A percentile compares a stretch with the other conserved stretches of the same genome.
Conservation (phyloP, 164 flowering plant species). For the Dillenia suffruticosa region DNA sequence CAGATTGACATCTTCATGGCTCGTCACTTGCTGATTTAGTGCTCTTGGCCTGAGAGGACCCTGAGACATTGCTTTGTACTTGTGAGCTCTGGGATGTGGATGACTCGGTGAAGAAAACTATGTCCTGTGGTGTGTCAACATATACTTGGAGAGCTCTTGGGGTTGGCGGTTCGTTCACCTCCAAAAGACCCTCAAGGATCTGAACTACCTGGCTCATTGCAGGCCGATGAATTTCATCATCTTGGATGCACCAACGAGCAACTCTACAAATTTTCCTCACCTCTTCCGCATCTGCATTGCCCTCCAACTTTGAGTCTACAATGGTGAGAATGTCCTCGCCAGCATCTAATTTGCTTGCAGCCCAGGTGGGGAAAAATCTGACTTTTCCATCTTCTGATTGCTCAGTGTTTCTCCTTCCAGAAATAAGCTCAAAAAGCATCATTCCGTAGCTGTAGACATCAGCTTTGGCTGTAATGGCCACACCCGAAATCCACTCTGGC, state of each 20-base stretch:
- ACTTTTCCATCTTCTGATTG: slow-evolving; percentile 16
- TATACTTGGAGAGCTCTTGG: slow-evolving; percentile 33
- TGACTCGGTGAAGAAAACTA: slow-evolving; percentile 21
- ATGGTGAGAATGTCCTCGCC: slow-evolving; percentile 24
- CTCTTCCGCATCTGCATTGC: slow-evolving; percentile 33
- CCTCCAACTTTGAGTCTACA: slow-evolving; percentile 30
- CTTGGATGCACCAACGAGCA: slow-evolving; percentile 61
- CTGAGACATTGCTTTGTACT: slow-evolving; percentile 5
- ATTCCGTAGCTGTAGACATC: slow-evolving; percentile 59
- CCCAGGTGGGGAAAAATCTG: slow-evolving; percentile 37
- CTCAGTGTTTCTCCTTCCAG: slow-evolving; percentile 39
- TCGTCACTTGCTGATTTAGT: slow-evolving; percentile 2
- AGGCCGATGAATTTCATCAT: slow-evolving; percentile 38
- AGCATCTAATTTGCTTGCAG: slow-evolving; percentile 19
- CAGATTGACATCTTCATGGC: background rate
- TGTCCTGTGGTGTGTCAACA: slow-evolving; percentile 10
- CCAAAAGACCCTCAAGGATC: slow-evolving; percentile 39
- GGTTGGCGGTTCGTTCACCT: slow-evolving; percentile 29
- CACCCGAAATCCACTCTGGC: slow-evolving; percentile 57
- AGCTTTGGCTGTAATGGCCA: slow-evolving; percentile 47
- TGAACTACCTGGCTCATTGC: slow-evolving; percentile 51
- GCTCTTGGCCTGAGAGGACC: slow-evolving; percentile 16
- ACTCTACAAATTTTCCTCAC: slow-evolving; percentile 28
- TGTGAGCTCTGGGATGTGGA: slow-evolving; percentile 4
- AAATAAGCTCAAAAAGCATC: slow-evolving; percentile 49